These are phyloP conservation scores for Phytophthora cactorum DNA, from an alignment of 352 stramenopile species.

Conservation along the genomic window DNA sequence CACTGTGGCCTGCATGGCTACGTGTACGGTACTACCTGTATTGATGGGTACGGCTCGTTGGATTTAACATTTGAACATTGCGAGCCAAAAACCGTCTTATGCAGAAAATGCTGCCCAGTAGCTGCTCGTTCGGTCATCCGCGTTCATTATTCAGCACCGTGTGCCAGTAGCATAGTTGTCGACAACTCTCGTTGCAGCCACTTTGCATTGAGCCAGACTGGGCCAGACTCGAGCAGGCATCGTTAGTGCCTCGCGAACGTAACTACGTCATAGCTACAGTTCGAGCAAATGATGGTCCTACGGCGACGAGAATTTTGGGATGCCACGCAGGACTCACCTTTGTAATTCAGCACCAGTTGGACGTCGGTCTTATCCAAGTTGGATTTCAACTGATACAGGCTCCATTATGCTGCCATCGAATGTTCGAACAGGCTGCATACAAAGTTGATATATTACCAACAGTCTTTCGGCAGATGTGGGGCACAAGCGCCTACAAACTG, in stretches of 20 bases:
- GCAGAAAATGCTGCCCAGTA: no score
- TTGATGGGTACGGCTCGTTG: slow-evolving; percentile 5
- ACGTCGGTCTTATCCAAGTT: slow-evolving; percentile 8
- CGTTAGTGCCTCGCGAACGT: not conserved
- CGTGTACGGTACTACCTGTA: not conserved
- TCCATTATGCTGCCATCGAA: not conserved
- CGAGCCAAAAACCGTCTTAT: not conserved
- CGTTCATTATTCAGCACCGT: no score
- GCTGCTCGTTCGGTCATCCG: no score
- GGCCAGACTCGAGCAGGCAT: not conserved
- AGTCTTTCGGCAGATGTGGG: not conserved
- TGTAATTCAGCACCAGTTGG: not conserved
- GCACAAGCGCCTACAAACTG: not conserved
- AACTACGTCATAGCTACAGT: not conserved
- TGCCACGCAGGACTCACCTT: slow-evolving; percentile 2
- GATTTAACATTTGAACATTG: not conserved
- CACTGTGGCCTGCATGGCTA: slow-evolving; percentile 2
- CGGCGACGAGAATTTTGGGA: not conserved
- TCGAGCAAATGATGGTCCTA: slow-evolving; percentile 2
- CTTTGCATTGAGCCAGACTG: no score
- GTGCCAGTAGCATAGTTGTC: no score
- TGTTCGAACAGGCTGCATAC: not conserved
- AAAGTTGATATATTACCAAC: not conserved
- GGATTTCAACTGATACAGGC: slow-evolving; percentile 12
- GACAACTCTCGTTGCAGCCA: no score